Base-by-base conservation (phyloP, 169 alveolate species). In the Plasmodium coatneyi region DNA sequence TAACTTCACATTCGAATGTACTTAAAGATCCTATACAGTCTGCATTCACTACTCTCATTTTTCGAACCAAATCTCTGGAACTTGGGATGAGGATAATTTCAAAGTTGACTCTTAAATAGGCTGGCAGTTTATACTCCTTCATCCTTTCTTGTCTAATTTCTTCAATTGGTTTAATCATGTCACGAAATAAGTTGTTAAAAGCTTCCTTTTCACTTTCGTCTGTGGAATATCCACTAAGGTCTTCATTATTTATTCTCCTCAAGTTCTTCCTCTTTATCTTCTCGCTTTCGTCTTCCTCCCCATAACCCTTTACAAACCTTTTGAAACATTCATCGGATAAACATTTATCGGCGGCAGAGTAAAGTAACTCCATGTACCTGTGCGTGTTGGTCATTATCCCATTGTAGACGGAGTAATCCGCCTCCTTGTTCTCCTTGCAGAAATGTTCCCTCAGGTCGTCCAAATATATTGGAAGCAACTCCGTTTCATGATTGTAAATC, bases 31-130 rank as follows among this genome's bases (percentile, higher is more conserved):
- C 99, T 19, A 99, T 98, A 71, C 95, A 94, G 43, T 97, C 97
- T 14, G 99, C 98, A 71, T 96, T 98, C 16, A 99, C 97, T 36
- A 97, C 96, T 92, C 99, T 97, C 97, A 99, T 95, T 84, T 98
- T 97, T 90, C 96, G 95, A 32, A 96, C 92, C 52, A 96, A 93
- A 92, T 96, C 97, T 54, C 95, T 92, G 10, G 94, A 90, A 49
- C 97, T 97, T 43, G 96, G 97, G 19, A 96, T 60, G 36, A 97
- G 41, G 78, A 93, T 86, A 39, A 97, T 94, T 76, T 97, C 98
- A 92, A 92, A 93, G 41, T 72, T 71, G 1, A 83, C 93, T 92
- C 96, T 95, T 60, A 92, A 52, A 83, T 93, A 93, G 43, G 97
- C 95, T 39, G 98, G 98, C 71, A 97, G 89, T 81, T 96, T 97